These are phyloP conservation scores for Rubroboletus pulcherrimus DNA, from an alignment of 768 basidiomycete genomes.

Conservation along the genomic window DNA sequence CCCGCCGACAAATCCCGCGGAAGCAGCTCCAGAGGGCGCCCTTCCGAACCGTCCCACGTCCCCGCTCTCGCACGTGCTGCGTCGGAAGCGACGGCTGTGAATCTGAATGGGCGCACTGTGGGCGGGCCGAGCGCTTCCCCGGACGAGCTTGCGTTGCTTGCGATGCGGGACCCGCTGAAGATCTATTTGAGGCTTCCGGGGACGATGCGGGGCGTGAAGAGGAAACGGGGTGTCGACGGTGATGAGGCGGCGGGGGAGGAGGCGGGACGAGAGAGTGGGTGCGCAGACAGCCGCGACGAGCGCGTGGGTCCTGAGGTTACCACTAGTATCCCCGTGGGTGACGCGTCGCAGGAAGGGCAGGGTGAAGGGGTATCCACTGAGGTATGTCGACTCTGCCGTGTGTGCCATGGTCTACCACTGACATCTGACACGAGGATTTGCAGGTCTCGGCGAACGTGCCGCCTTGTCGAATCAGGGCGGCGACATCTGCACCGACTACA, in stretches of 20 bases:
- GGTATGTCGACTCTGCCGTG: not conserved
- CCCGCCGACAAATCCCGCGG: not conserved
- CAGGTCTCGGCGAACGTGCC: not conserved
- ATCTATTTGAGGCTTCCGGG: constrained; percentile 9
- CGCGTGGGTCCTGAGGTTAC: too few relatives aligned
- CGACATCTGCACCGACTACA: not conserved
- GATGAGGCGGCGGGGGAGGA: not conserved
- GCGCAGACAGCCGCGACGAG: not conserved
- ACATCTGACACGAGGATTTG: constrained; percentile 1
- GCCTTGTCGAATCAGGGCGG: not conserved
- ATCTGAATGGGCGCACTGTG: not conserved
- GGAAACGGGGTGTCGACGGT: constrained; percentile 7
- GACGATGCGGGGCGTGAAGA: constrained; percentile 8
- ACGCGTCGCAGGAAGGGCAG: not conserved
- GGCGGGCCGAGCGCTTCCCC: constrained; percentile 23
- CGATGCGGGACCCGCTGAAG: constrained; percentile 12
- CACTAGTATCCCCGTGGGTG: not conserved
- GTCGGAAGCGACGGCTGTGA: not conserved
- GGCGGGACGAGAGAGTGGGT: not conserved
- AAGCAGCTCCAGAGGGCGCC: not conserved
- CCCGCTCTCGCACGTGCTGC: not conserved
- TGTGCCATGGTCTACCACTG: not conserved
- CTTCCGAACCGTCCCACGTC: not conserved
- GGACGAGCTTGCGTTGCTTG: constrained; percentile 13
- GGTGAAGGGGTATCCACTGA: not conserved